These are phyloP conservation scores for Yarrowia phangngaensis DNA, from an alignment of 805 yeast genomes.

Conservation along the genomic window DNA sequence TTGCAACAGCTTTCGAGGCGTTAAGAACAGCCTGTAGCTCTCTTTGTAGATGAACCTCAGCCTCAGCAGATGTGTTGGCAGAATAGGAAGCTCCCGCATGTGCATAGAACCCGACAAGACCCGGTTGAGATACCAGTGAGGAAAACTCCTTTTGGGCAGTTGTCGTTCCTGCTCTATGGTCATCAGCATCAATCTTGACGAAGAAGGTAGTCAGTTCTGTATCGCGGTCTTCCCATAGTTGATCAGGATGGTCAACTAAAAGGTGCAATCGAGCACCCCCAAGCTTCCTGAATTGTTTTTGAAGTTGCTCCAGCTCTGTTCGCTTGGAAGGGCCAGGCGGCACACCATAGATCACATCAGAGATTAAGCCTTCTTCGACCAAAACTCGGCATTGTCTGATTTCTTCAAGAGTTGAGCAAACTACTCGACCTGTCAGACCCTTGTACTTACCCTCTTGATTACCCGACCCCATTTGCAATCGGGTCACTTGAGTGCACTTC, in stretches of 20 bases:
- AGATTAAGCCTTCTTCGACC: slow-evolving; percentile 42
- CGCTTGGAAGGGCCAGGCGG: slow-evolving; percentile 53
- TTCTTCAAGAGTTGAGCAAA: slow-evolving; percentile 68
- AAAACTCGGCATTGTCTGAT: slow-evolving; percentile 51
- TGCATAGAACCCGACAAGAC: slow-evolving; percentile 65
- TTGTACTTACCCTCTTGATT: not conserved
- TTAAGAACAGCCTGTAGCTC: slow-evolving; percentile 56
- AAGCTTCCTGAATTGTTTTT: slow-evolving; percentile 41
- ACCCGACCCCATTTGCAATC: slow-evolving; percentile 48
- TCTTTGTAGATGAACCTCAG: slow-evolving; percentile 48
- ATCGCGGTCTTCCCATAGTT: slow-evolving; percentile 42
- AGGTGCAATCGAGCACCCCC: slow-evolving; percentile 39
- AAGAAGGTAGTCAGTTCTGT: slow-evolving; percentile 50
- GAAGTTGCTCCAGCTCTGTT: slow-evolving; percentile 41
- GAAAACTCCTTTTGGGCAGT: slow-evolving; percentile 41
- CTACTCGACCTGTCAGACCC: slow-evolving; percentile 41
- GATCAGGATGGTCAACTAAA: slow-evolving; percentile 60
- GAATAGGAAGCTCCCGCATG: slow-evolving; percentile 77
- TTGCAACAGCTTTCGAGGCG: slow-evolving; percentile 47
- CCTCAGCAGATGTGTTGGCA: slow-evolving; percentile 46
- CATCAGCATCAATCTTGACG: slow-evolving; percentile 68
- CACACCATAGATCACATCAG: slow-evolving; percentile 56
- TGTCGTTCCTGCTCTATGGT: slow-evolving; percentile 60
- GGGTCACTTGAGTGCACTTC: slow-evolving; percentile 59
- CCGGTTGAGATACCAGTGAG: slow-evolving; percentile 42